Evolutionary conservation across 495 filamentous ascomycete species (phyloP), one percentile per base, ranked within the genome.

Genomic region (Penicillium waksmanii): DNA sequence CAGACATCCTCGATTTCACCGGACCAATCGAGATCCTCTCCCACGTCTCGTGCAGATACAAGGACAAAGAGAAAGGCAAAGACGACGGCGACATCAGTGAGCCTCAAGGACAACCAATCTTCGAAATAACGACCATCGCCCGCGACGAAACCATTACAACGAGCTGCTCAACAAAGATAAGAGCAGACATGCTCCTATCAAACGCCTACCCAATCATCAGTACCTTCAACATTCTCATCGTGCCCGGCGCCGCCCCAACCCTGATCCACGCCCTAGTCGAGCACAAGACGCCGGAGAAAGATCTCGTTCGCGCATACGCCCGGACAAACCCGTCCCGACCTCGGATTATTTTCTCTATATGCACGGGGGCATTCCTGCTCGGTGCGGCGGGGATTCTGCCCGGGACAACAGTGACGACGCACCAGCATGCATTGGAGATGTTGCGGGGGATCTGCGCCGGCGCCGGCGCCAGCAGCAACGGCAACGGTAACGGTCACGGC

Each of bases 301-400:
- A 57, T 2, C 43, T 70, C 36, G 53, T 68, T 46, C 55, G 53
- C 27, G 47, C 35, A 36, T 73, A 66, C 53, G 60, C 65, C 11
- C 35, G 33, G 5, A 18, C 62, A 11, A 50, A 65, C 11, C 19
- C 57, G 5, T 17, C 46, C 12, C 36, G 38, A n/a, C 56, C 48
- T 5, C 55, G 89, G 55, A 88, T 89, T 3, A 69, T 93, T 61
- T 74, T 92, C 63, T 88, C 87, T 61, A 75, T 94, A 75, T 89
- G 85, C 77, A 90, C 87, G n/a, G 90, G 88, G 17, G 82, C 84
- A 50, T 76, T 91, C 44, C 78, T 93, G 66, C 80, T 92, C 38
- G 89, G 85, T 47, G 75, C 89, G 57, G 79, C 83, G 43, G 89
- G 89, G 57, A 79, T 91, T 61, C 78, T 94, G 52, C 75, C 81